Conservation (phyloP, 2,329 filamentous ascomycete species). For the Corinectria fuckeliana region DNA sequence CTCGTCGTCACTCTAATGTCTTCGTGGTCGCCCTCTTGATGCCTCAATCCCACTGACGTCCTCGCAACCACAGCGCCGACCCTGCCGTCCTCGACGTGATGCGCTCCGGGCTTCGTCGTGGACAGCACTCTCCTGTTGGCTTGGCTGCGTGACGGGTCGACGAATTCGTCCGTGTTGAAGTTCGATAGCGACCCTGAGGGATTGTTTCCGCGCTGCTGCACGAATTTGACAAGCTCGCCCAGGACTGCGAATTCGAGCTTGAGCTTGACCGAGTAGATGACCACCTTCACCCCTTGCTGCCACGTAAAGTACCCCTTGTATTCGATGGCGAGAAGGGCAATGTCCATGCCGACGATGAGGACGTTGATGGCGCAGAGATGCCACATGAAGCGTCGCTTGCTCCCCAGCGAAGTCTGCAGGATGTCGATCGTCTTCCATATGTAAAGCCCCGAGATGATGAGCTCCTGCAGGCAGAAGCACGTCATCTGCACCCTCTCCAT, state of each 20-base stretch:
- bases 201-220: constrained; percentile 24
- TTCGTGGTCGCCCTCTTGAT: neutral
- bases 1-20: constrained; percentile 23
- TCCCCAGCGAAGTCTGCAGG: constrained; percentile 19
- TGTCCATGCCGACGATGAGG: constrained; percentile 51
- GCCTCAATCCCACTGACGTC: neutral
- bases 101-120: neutral
- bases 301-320: constrained; percentile 40
- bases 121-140: neutral
- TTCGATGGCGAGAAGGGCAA: constrained; percentile 44
- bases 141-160: constrained; percentile 14
- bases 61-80: neutral
- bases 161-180: neutral
- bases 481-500: constrained; percentile 13
- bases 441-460: constrained; percentile 9
- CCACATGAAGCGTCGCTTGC: constrained; percentile 19
- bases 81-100: neutral
- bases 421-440: constrained; percentile 16
- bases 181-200: neutral
- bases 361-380: constrained; percentile 46
- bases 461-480: constrained; percentile 9
- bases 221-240: constrained; percentile 45
- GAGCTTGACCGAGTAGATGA: constrained; percentile 46
- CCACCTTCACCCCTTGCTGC: constrained; percentile 44
- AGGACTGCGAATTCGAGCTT: constrained; percentile 47